These are phyloP conservation scores for Gnomoniopsis sp. DNA, from an alignment of 2,329 filamentous ascomycete species.

Conservation along the genomic window DNA sequence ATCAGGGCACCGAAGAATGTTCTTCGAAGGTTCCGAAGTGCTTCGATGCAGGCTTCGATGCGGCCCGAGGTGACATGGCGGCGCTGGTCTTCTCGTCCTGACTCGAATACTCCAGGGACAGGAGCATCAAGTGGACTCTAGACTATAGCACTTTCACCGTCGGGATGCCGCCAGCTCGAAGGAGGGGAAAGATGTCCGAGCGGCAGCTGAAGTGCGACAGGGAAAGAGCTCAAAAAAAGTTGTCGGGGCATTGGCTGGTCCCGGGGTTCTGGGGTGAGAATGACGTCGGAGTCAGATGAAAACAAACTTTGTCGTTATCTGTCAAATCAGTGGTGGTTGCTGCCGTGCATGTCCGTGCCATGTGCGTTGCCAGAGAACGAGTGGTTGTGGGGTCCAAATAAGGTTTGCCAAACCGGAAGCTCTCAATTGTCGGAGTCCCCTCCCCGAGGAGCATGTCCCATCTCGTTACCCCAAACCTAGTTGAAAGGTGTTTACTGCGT, in stretches of 20 bases:
- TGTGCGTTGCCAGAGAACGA: not conserved
- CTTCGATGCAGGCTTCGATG: slow-evolving; percentile 13
- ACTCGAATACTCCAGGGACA: slow-evolving; percentile 7
- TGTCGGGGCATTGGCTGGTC: slow-evolving; percentile 2
- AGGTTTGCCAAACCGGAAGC: slow-evolving; percentile 9
- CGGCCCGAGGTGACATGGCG: slow-evolving; percentile 4
- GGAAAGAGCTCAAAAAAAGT: not conserved
- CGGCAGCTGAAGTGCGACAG: slow-evolving; percentile 1
- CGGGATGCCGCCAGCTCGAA: slow-evolving; percentile 2
- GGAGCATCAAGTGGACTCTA: not conserved
- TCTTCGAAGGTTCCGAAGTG: slow-evolving; percentile 1
- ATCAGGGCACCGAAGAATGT: slow-evolving; percentile 1
- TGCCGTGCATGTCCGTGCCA: not conserved
- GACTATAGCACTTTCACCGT: not conserved
- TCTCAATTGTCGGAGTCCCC: slow-evolving; percentile 3
- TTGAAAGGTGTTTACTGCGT: not conserved
- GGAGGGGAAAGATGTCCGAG: not conserved
- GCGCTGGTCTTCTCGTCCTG: not conserved
- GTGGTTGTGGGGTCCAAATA: slow-evolving; percentile 1
- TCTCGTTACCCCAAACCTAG: not conserved
- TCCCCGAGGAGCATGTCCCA: not conserved
- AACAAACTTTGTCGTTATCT: slow-evolving; percentile 12
- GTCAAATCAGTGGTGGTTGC: not conserved
- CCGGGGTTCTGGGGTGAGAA: not conserved
- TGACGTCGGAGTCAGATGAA: slow-evolving; percentile 13